These are phyloP conservation scores for Colletotrichum sublineola DNA, from an alignment of 2,329 filamentous ascomycete species.

Conservation along the genomic window DNA sequence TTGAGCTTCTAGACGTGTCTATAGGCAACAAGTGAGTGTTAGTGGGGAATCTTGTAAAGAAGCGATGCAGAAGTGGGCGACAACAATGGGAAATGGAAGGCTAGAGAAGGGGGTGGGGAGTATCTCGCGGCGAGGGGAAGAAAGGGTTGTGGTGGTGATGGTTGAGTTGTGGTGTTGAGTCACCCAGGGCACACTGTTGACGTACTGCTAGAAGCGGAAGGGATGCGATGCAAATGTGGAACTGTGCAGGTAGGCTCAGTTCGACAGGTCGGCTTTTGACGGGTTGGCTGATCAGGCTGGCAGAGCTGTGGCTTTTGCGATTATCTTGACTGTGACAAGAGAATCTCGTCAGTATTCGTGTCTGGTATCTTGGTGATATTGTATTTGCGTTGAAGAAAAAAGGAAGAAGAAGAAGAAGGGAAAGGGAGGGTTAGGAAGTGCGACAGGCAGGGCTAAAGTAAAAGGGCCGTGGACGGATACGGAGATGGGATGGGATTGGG, in stretches of 20 bases:
- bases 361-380: conserved; percentile 58
- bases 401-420: conserved; percentile 52
- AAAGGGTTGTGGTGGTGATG: conserved; percentile 19
- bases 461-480: conserved; percentile 47
- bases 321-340: conserved; percentile 72
- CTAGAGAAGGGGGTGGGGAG: not conserved
- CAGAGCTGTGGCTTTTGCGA: conserved; percentile 64
- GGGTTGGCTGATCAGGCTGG: conserved; percentile 52
- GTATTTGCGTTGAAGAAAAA: conserved; percentile 62
- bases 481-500: conserved; percentile 42
- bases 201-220: conserved; percentile 46
- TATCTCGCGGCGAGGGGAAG: not conserved
- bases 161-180: conserved; percentile 39
- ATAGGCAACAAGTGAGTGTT: conserved; percentile 48
- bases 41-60: conserved; percentile 43
- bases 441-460: conserved; percentile 40
- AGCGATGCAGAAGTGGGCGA: not conserved
- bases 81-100: not conserved
- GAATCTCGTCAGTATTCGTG: conserved; percentile 66
- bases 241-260: conserved; percentile 45
- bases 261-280: conserved; percentile 44
- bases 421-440: conserved; percentile 51
- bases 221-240: conserved; percentile 42
- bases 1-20: conserved; percentile 63
- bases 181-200: conserved; percentile 36